Conservation (phyloP, 352 stramenopile genomes). For the Globisporangium takayamanum region DNA sequence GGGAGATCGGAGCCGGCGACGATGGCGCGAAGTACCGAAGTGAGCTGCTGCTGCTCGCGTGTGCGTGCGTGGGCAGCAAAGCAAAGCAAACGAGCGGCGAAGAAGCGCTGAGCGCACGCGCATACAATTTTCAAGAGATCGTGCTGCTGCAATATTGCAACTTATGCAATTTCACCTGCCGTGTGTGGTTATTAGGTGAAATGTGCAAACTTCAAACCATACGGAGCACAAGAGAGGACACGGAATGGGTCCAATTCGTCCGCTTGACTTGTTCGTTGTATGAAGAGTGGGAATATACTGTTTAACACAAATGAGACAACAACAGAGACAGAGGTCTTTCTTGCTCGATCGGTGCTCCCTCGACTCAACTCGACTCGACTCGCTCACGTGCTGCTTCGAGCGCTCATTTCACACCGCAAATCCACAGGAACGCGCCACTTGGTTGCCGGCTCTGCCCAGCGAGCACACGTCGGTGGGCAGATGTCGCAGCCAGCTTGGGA, state of each 20-base stretch:
- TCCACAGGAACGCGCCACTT: no score
- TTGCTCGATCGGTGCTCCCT: no score
- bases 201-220: neutral
- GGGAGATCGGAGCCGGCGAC: neutral
- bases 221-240: neutral
- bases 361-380: no score
- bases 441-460: no score
- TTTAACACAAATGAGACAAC: neutral
- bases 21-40: neutral
- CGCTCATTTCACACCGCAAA: no score
- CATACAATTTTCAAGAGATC: neutral
- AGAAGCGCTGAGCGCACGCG: neutral
- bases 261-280: neutral
- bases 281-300: neutral
- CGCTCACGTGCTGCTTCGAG: no score
- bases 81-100: conserved; percentile 1
- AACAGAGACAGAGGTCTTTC: no score
- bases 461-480: no score
- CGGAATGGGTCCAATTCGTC: neutral
- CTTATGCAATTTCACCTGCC: neutral
- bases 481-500: no score
- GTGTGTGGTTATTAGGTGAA: neutral
- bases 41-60: neutral
- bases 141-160: neutral
- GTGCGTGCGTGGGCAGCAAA: neutral